Conservation (phyloP, 1,284 basidiomycete genomes). For the Tilletia caries region DNA sequence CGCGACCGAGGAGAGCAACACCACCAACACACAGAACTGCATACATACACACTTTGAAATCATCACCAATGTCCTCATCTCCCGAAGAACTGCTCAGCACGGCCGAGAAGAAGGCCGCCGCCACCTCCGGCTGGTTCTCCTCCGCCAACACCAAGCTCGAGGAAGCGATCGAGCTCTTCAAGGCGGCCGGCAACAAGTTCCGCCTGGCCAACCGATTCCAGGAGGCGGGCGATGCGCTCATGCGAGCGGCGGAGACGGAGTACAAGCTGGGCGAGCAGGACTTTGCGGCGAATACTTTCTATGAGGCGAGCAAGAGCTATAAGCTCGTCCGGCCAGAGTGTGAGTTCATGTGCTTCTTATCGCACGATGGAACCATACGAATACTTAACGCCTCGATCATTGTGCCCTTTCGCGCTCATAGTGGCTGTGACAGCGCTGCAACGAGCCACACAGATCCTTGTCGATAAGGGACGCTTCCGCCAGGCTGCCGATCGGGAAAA, state of each 20-base stretch:
- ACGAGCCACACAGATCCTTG: slow-evolving; percentile 78
- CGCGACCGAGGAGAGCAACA: too few species aligned
- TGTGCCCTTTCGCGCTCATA: slow-evolving; percentile 53
- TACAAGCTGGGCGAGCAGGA: slow-evolving; percentile 48
- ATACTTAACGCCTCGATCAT: too few species aligned
- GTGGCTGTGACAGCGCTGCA: slow-evolving; percentile 87
- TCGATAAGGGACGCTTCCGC: slow-evolving; percentile 81
- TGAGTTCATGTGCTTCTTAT: too few species aligned
- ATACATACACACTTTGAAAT: not conserved
- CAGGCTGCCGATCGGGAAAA: slow-evolving; percentile 95
- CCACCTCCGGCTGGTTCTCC: slow-evolving; percentile 64
- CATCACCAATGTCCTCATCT: slow-evolving; percentile 18
- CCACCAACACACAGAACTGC: too few species aligned
- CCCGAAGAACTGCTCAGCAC: slow-evolving; percentile 66
- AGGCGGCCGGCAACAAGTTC: slow-evolving; percentile 90
- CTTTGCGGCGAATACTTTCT: slow-evolving; percentile 52
- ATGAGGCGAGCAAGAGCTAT: slow-evolving; percentile 52
- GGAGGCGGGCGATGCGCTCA: slow-evolving; percentile 70
- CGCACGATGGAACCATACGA: too few species aligned
- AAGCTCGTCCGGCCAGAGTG: slow-evolving; percentile 46
- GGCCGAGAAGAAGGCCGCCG: slow-evolving; percentile 85
- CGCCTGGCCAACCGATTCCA: slow-evolving; percentile 90
- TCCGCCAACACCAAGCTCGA: slow-evolving; percentile 55
- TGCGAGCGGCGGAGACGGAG: slow-evolving; percentile 50
- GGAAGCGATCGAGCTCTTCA: slow-evolving; percentile 89